phyloP scores from a whole-genome alignment of 164 flowering plant species.

The Aristolochia contorta region DNA sequence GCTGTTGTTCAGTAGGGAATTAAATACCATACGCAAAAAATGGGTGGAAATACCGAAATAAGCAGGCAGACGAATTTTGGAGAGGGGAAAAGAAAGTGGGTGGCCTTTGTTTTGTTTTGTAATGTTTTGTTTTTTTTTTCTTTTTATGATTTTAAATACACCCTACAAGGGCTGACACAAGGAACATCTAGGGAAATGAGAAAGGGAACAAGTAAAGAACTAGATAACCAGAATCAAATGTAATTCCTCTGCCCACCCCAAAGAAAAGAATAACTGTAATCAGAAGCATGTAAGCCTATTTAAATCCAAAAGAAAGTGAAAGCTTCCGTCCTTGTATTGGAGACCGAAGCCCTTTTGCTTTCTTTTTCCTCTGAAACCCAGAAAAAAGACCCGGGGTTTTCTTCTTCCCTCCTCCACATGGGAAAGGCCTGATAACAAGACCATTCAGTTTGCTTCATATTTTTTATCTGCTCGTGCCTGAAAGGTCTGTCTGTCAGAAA shows the following conservation, averaged over 20 bases:
- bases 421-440: constrained; percentile 25
- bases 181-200: constrained; percentile 87
- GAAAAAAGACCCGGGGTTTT: constrained; percentile 23
- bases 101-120: background rate
- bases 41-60: background rate
- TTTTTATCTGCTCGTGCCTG: constrained; percentile 30
- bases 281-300: constrained; percentile 13
- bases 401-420: constrained; percentile 33
- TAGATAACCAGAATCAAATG: constrained; percentile 47
- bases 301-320: constrained; percentile 30
- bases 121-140: constrained; percentile 20
- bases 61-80: background rate
- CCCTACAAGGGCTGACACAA: constrained; percentile 14
- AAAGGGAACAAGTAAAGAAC: constrained; percentile 56
- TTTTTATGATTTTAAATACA: constrained; percentile 10
- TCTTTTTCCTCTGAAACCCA: constrained; percentile 9
- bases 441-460: constrained; percentile 10
- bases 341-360: constrained; percentile 48
- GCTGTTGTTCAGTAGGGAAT: background rate
- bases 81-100: background rate
- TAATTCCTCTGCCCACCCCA: constrained; percentile 37
- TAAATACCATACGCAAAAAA: background rate
- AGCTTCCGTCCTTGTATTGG: constrained; percentile 70
- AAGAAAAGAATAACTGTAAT: constrained; percentile 48
- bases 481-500: constrained; percentile 27